Evolutionary conservation across 495 filamentous ascomycete genomes (phyloP).

Genomic region (Aspergillus ellipticus): DNA sequence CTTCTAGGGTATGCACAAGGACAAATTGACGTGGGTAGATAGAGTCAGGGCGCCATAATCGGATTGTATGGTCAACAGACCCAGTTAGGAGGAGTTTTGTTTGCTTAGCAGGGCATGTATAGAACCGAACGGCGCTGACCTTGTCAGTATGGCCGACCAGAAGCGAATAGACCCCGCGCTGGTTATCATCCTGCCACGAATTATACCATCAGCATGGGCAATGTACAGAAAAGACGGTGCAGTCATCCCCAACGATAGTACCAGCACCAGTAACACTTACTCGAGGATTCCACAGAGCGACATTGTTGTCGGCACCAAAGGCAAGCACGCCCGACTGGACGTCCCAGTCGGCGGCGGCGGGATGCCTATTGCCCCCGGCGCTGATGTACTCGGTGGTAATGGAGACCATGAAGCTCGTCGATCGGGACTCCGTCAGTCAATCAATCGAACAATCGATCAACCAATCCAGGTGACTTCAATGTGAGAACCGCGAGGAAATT

Average conservation of each 20-base stretch:
- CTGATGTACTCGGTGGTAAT: conserved; percentile 64
- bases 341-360: conserved; percentile 89
- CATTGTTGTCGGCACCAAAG: conserved; percentile 82
- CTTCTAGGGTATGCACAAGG: conserved; percentile 48
- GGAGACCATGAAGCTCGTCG: conserved; percentile 36
- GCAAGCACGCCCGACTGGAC: conserved; percentile 66
- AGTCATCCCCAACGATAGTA: background rate
- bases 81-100: conserved; percentile 66
- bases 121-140: conserved; percentile 82
- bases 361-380: conserved; percentile 85
- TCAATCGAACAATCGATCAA: background rate
- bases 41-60: conserved; percentile 57
- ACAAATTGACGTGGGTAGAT: conserved; percentile 27
- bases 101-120: conserved; percentile 47
- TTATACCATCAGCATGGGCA: conserved; percentile 9
- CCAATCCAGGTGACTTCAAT: background rate
- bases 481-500: background rate
- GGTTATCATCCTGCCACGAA: conserved; percentile 40
- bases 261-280: conserved; percentile 47
- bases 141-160: conserved; percentile 77
- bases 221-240: background rate
- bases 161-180: conserved; percentile 60
- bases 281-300: conserved; percentile 82
- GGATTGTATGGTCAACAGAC: conserved; percentile 74
- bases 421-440: background rate